Base-by-base conservation (phyloP, 768 basidiomycete genomes). In the Termitomyces sp. region DNA sequence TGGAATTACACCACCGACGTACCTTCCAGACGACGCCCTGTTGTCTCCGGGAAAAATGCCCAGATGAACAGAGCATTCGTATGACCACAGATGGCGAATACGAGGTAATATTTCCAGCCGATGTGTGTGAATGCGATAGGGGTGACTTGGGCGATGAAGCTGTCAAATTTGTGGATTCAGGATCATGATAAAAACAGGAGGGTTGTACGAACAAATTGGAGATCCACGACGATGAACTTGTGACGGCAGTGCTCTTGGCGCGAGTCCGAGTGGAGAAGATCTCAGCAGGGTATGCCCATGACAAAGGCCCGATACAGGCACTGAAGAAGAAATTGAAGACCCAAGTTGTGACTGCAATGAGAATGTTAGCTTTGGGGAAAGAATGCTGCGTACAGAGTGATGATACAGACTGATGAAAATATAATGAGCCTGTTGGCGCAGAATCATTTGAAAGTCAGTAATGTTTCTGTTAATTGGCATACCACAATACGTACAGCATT, bases 271-370 rank as follows among this genome's bases (percentile, higher is more conserved):
- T 77, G 6, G 76, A 77, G 54, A 72, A 75, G 16, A 78, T 76
- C 56, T 77, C 75, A 3, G 73, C 75, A 0, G 75, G 76, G 54
- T 75, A 74, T 3, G 76, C 76, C 76, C 76, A 78, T 0, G 73
- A 74, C 7, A 76, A 63, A 7, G 76, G 76, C 1, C 76, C 76
- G 32, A 78, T 76, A 48, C 74, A 76, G 3, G 74, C 68, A 50
- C 71, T 73, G 60, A 76, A 77, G 66, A 76, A 75, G 67, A 77
- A 75, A 57, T 76, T 76, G 70, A 77, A 78, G 35, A 78, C 58
- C 75, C 76, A 77, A 15, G 74, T 78, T 29, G 54, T 55, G n/a
- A 55, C 71, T 74, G 16, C 29, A 15, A 33, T 1, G 27, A 47
- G 15, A 16, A 36, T 60, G 63, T 68, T 46, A 70, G 65, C 64